Evolutionary conservation across 192 early-diverging fungal genomes (phyloP).

Genomic region (Globomyces pollinis-pini): DNA sequence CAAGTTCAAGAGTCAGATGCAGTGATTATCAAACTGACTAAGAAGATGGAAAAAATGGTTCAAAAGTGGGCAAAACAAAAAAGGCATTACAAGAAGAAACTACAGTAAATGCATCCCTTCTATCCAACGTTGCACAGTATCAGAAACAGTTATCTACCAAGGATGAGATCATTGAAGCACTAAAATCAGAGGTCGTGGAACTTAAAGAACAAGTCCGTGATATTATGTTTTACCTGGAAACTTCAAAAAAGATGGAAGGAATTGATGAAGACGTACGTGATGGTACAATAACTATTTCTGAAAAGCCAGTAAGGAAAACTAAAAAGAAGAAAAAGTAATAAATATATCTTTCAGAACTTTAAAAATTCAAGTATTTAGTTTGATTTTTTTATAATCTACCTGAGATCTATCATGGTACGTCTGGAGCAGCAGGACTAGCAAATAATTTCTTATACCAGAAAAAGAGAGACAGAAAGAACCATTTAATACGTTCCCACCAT

Average conservation of each 20-base stretch:
- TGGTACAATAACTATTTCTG: no score
- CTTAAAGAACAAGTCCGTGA: constrained; percentile 84
- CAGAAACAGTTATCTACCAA: constrained; percentile 49
- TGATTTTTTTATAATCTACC: no score
- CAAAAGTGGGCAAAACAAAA: constrained; percentile 41
- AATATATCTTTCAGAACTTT: no score
- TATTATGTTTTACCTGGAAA: constrained; percentile 80
- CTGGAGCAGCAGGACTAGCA: no score
- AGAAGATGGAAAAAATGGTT: constrained; percentile 48
- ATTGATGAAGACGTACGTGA: no score
- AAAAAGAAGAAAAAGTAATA: no score
- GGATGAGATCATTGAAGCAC: constrained; percentile 37
- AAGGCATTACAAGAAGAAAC: constrained; percentile 66
- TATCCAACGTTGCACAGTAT: constrained; percentile 43
- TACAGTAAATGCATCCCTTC: constrained; percentile 48
- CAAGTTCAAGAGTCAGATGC: constrained; percentile 20
- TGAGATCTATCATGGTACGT: no score
- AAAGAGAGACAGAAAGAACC: no score
- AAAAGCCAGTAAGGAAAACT: no score
- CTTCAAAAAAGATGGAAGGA: constrained; percentile 54
- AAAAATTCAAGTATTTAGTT: no score
- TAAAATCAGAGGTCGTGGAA: constrained; percentile 25
- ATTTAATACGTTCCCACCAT: no score
- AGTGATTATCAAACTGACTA: constrained; percentile 45
- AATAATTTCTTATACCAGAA: no score